Base-by-base conservation (phyloP, 208 protist species). In the Plasmodiophora brassicae region DNA sequence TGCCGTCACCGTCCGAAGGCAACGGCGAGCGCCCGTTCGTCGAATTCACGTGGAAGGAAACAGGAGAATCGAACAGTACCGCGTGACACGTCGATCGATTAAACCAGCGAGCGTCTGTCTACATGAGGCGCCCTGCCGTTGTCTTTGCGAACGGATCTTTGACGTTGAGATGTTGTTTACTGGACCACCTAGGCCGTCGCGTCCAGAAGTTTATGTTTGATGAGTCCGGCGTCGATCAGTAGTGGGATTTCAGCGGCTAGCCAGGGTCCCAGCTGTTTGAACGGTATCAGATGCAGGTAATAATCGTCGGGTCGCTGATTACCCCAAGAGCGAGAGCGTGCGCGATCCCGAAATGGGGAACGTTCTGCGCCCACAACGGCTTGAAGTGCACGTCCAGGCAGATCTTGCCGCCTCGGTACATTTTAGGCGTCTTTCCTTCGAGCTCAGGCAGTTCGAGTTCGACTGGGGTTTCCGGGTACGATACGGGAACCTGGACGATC, bases 331-430 rank as follows among this genome's bases (percentile, higher is more conserved):
- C 97, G 1, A 99, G 93, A 14, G 95, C 96, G 90, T 99, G 97
- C 45, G 95, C 97, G 91, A 99, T 98, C 43, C 97, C 97, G 92
- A 98, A 99, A 88, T 96, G 95, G 45, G 97, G 97, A 54, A 96
- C 94, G 89, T 99, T 99, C 83, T 94, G 93, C 14, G 96, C 94
- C 97, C 97, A 99, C 0, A 99, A 88, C 5, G 97, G 97, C 46
- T 98, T 96, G 91, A 99, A 99, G 89, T 99, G 97, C 41, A 95
- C 95, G 39, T 96, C 98, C 90, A 98, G 96, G 92, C 97, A 99
- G 85, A 99, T 98, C 89, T 97, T 98, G 44, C 97, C 97, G 14
- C 97, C 97, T 45, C 53, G 93, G 92, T 98, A 99, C 97, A 99
- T 99, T 92, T 99, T 99, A 54, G 96, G 95, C 1, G 97, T 99